These are phyloP conservation scores for Lactifluus pinguis DNA, from an alignment of 768 basidiomycete species.

Conservation along the genomic window DNA sequence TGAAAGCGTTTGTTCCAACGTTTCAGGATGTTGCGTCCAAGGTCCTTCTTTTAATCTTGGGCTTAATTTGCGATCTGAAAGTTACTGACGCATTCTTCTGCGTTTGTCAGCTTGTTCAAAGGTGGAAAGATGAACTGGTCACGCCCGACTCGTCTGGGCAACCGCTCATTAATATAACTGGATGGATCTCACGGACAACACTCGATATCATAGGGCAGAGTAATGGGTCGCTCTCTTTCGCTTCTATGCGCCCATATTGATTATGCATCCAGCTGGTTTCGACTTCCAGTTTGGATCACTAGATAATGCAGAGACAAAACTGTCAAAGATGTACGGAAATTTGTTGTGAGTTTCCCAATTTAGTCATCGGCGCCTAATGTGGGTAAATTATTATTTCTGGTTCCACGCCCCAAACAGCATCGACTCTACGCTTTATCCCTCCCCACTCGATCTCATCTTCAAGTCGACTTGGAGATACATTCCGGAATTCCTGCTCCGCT, in stretches of 20 bases:
- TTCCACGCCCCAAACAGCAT: not conserved
- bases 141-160: not conserved
- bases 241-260: not conserved
- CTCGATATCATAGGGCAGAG: constrained; percentile 25
- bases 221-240: not conserved
- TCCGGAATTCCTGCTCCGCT: constrained; percentile 10
- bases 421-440: constrained; percentile 8
- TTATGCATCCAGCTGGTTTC: constrained; percentile 19
- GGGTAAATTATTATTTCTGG: not conserved
- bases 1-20: constrained; percentile 21
- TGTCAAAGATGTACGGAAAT: constrained; percentile 21
- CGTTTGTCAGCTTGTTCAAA: constrained; percentile 19
- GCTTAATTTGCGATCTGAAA: not conserved
- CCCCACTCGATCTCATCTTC: constrained; percentile 9
- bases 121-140: constrained; percentile 21
- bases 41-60: constrained; percentile 11
- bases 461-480: constrained; percentile 20
- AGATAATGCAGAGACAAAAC: constrained; percentile 18
- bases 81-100: not conserved
- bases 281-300: constrained; percentile 22
- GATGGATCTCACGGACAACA: constrained; percentile 22
- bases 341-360: constrained; percentile 19
- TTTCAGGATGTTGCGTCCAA: constrained; percentile 19
- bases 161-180: constrained; percentile 14
- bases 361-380: not conserved